phyloP scores from a whole-genome alignment of 352 stramenopile species.

The Phytophthora colocasiae region DNA sequence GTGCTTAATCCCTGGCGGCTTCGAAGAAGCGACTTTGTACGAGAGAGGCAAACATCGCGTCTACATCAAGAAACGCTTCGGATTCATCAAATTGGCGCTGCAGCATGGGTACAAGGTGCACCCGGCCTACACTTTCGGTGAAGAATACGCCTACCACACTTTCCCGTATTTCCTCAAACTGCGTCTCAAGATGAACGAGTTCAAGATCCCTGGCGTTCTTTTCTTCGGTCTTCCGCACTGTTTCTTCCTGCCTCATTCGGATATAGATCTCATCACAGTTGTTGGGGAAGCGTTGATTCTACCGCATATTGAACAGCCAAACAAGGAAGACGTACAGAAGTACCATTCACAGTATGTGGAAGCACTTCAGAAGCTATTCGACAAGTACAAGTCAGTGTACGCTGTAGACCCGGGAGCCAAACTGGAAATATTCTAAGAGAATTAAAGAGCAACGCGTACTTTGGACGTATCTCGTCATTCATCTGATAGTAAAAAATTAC shows the following conservation, averaged over 20 bases:
- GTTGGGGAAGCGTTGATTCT: conserved; percentile 87
- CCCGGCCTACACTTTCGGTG: conserved; percentile 92
- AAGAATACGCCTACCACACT: conserved; percentile 86
- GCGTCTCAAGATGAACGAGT: conserved; percentile 83
- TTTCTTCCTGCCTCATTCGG: conserved; percentile 82
- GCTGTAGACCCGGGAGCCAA: conserved; percentile 59
- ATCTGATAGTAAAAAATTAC: too few relatives aligned
- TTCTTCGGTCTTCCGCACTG: conserved; percentile 79
- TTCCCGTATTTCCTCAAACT: conserved; percentile 80
- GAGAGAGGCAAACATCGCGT: conserved; percentile 81
- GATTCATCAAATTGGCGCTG: conserved; percentile 94
- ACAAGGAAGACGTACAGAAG: conserved; percentile 86
- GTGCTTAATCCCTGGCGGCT: conserved; percentile 90
- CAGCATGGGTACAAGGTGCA: conserved; percentile 90
- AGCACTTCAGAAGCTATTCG: conserved; percentile 83
- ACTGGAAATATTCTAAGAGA: conserved; percentile 54
- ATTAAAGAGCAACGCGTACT: background rate
- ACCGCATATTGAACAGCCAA: conserved; percentile 89
- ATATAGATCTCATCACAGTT: conserved; percentile 88
- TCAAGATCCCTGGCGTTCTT: conserved; percentile 85
- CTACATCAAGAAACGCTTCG: conserved; percentile 91
- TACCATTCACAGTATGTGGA: conserved; percentile 92
- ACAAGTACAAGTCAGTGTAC: conserved; percentile 87
- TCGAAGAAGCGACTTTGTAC: conserved; percentile 95
- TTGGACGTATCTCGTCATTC: too few relatives aligned